Evolutionary conservation across 1,139 yeast species (phyloP).

Genomic region (Blastobotrys persicus): DNA sequence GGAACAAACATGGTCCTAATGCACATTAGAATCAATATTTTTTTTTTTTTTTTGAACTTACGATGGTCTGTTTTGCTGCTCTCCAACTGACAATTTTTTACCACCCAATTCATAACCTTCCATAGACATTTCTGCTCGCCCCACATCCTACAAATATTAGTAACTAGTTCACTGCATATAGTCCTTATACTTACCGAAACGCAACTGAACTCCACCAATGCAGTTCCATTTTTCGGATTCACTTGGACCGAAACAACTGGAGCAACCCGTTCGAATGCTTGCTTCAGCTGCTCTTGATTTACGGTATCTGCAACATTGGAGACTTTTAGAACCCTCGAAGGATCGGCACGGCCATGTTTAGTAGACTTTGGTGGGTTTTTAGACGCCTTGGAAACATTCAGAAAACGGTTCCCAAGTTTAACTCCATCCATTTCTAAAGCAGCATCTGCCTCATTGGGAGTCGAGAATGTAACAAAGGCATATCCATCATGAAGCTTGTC

Average conservation of each 20-base stretch:
- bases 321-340: conserved; percentile 26
- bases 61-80: conserved; percentile 6
- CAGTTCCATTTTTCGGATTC: conserved; percentile 50
- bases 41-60: conserved; percentile 10
- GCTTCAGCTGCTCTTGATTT: conserved; percentile 29
- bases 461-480: conserved; percentile 34
- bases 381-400: conserved; percentile 25
- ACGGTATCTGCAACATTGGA: conserved; percentile 31
- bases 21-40: too few species aligned
- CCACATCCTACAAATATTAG: conserved; percentile 43
- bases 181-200: conserved; percentile 29
- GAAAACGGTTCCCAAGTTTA: conserved; percentile 23
- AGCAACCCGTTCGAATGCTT: conserved; percentile 45
- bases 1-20: conserved; percentile 25
- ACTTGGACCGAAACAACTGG: conserved; percentile 50
- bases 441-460: conserved; percentile 28
- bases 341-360: conserved; percentile 3
- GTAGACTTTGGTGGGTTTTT: not conserved
- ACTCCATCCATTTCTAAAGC: conserved; percentile 21
- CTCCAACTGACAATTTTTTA: conserved; percentile 9
- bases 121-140: conserved; percentile 54
- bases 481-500: conserved; percentile 37
- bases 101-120: conserved; percentile 41
- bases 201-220: conserved; percentile 51
- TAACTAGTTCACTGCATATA: not conserved